These are phyloP conservation scores for Allantophomopsis lycopodina DNA, from an alignment of 2,329 filamentous ascomycete species.

Conservation along the genomic window DNA sequence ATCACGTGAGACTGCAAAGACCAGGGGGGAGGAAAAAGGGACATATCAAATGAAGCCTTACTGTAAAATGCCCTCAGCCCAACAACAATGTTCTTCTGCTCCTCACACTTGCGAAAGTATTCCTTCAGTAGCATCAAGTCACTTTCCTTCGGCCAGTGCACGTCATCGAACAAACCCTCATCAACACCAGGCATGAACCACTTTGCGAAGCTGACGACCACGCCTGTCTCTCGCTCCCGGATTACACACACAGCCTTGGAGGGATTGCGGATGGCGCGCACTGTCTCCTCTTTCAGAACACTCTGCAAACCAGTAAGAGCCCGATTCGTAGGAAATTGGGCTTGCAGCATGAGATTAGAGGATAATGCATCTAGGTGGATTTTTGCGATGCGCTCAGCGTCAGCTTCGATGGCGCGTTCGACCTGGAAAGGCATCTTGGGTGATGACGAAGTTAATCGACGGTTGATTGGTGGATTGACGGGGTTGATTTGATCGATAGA, in stretches of 20 bases:
- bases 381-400: conserved; percentile 11
- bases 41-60: conserved; percentile 6
- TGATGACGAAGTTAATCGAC: no score
- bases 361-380: conserved; percentile 17
- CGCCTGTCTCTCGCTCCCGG: conserved; percentile 7
- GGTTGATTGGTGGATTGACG: no score
- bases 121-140: conserved; percentile 6
- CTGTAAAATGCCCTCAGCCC: conserved; percentile 8
- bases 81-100: conserved; percentile 8
- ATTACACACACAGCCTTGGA: conserved; percentile 10
- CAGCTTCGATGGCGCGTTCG: conserved; percentile 5
- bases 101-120: conserved; percentile 9
- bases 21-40: not conserved
- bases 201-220: conserved; percentile 14
- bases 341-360: conserved; percentile 10
- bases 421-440: no score
- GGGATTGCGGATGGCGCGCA: conserved; percentile 3
- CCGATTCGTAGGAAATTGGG: conserved; percentile 12
- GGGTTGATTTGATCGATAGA: no score
- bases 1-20: no score
- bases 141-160: conserved; percentile 9
- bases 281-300: conserved; percentile 9
- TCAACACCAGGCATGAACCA: conserved; percentile 11
- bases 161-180: not conserved
- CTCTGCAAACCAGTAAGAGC: conserved; percentile 6